Evolutionary conservation across 495 filamentous ascomycete species (phyloP), one percentile per base, ranked within the genome.

Genomic region (Hypoxylon subgilvum): DNA sequence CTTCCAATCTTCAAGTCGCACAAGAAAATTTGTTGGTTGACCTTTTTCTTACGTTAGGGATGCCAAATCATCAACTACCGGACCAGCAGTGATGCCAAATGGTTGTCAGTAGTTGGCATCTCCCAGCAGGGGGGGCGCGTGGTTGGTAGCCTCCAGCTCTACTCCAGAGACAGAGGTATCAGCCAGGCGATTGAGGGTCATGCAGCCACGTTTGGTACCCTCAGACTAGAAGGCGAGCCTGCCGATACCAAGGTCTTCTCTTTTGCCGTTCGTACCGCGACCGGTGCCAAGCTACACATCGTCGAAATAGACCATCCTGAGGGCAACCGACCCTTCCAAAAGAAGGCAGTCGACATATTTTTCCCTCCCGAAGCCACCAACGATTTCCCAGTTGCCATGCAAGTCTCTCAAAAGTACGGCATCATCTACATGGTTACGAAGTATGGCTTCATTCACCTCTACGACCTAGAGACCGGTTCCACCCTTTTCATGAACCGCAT

Each of bases 31-130:
- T 38, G 17, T 12, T 3, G 36, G 45, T 69, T 73, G 65, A 72
- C 49, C 9, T 35, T 30, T 36, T 8, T 44, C 6, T 34, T 49
- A 10, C 18, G 8, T 17, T 18, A 96, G 89, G 85, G 84, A 42
- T 92, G 90, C 73, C 94, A 99, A 88, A 99, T 99, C 68, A 99
- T 99, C 82, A 99, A 97, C 77, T 99, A 99, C 76, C 91, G 93
- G 45, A 90, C 92, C 43, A 97, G 91, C 74, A 86, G 87, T 61
- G 92, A 97, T 59, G 92, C 90, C 58, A 96, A 96, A 75, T 99
- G 94, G 94, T 96, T 96, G 88, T 91, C 93, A 10, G 87, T 96
- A 28, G 91, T 99, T 44, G 94, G 94, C 69, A 99, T 99, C 64
- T 90, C 92, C 55, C 87, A 91, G 73, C 88, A 91, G 65, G 87